Conservation (phyloP, 768 basidiomycete genomes). For the Antrodiella citrinella region DNA sequence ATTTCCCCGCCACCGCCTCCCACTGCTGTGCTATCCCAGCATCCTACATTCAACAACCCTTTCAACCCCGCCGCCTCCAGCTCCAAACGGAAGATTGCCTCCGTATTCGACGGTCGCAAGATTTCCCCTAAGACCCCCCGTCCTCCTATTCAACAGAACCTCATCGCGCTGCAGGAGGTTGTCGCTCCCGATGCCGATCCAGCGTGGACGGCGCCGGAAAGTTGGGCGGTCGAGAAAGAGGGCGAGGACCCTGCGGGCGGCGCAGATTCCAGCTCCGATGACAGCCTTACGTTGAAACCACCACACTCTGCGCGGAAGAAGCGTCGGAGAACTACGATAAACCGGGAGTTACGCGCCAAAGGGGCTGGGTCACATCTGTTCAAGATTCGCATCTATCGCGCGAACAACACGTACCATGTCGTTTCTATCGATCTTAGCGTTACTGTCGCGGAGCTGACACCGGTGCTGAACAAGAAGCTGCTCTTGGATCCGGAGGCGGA, state of each 20-base stretch:
- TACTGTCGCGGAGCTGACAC: conserved; percentile 62
- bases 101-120: conserved; percentile 26
- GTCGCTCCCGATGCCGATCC: conserved; percentile 13
- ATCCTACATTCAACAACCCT: conserved; percentile 34
- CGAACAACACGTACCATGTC: conserved; percentile 65
- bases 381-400: conserved; percentile 70
- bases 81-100: conserved; percentile 16
- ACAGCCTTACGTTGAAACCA: conserved; percentile 13
- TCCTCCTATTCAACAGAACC: conserved; percentile 5
- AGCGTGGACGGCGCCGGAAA: conserved; percentile 65
- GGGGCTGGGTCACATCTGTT: conserved; percentile 23
- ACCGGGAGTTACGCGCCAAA: neutral
- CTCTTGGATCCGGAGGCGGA: conserved; percentile 42
- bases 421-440: conserved; percentile 53
- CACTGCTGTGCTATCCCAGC: conserved; percentile 32
- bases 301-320: conserved; percentile 13
- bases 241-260: conserved; percentile 28
- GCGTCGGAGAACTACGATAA: conserved; percentile 7
- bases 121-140: conserved; percentile 44
- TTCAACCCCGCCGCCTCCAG: conserved; percentile 20
- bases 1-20: conserved; percentile 16
- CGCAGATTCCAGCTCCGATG: conserved; percentile 37
- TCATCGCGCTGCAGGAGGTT: conserved; percentile 3
- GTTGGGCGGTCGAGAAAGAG: conserved; percentile 60
- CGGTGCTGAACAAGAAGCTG: conserved; percentile 52